Conservation (phyloP, 805 yeast genomes). For the Candida nitratophila region DNA sequence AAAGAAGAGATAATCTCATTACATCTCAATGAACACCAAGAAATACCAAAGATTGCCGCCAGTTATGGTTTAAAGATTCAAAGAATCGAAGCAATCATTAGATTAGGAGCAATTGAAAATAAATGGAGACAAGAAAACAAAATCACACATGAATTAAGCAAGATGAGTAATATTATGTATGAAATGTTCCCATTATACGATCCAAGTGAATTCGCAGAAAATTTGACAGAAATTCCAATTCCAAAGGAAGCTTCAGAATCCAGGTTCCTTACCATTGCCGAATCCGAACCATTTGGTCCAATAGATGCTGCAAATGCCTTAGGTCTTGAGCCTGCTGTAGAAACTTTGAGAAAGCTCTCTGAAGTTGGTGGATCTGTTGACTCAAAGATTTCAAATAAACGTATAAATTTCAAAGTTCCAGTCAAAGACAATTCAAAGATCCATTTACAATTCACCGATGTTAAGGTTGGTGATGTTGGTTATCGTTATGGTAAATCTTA, state of each 20-base stretch:
- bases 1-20: conserved; percentile 48
- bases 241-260: conserved; percentile 78
- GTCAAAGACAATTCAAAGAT: conserved; percentile 63
- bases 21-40: conserved; percentile 31
- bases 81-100: conserved; percentile 82
- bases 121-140: conserved; percentile 48
- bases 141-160: conserved; percentile 48
- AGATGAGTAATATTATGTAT: conserved; percentile 57
- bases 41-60: conserved; percentile 59
- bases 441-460: conserved; percentile 67
- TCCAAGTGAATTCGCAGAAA: conserved; percentile 48
- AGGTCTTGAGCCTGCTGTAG: conserved; percentile 82
- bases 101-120: conserved; percentile 58
- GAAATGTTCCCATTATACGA: conserved; percentile 75
- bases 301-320: conserved; percentile 85
- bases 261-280: conserved; percentile 83
- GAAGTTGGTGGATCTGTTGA: conserved; percentile 13
- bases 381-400: conserved; percentile 16
- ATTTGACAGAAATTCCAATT: conserved; percentile 89
- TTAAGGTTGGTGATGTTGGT: conserved; percentile 81
- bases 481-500: conserved; percentile 84
- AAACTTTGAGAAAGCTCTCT: conserved; percentile 63
- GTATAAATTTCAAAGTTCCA: conserved; percentile 45
- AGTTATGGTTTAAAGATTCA: conserved; percentile 75
- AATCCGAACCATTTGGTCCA: conserved; percentile 93